Evolutionary conservation across 2,329 filamentous ascomycete species (phyloP).

Genomic region (Sordariomycetes sp.): DNA sequence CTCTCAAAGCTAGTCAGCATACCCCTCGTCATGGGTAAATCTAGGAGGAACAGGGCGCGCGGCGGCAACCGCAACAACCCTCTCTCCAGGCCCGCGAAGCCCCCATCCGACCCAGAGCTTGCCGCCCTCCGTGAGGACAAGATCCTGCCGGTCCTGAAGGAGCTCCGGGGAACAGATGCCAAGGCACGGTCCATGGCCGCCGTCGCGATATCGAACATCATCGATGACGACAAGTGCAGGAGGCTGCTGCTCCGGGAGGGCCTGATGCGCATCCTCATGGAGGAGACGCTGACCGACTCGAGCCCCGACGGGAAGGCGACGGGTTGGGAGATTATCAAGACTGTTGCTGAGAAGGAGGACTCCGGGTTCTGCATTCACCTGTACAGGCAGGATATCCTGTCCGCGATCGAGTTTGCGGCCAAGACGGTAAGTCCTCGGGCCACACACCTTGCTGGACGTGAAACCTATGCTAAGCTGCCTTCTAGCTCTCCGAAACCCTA

Average conservation of each 20-base stretch:
- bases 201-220: slow-evolving; percentile 44
- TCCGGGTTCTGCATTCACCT: slow-evolving; percentile 54
- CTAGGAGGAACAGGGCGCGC: slow-evolving; percentile 37
- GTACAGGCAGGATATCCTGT: slow-evolving; percentile 46
- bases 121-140: slow-evolving; percentile 47
- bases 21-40: slow-evolving; percentile 39
- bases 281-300: slow-evolving; percentile 49
- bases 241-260: slow-evolving; percentile 55
- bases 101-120: slow-evolving; percentile 49
- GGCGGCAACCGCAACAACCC: slow-evolving; percentile 37
- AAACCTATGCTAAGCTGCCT: not conserved
- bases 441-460: not conserved
- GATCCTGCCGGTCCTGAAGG: slow-evolving; percentile 48
- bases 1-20: not conserved
- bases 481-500: slow-evolving; percentile 29
- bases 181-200: slow-evolving; percentile 47
- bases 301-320: slow-evolving; percentile 49
- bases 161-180: slow-evolving; percentile 44
- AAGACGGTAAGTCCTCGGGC: slow-evolving; percentile 29
- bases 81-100: slow-evolving; percentile 43
- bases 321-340: slow-evolving; percentile 53
- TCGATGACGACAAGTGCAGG: slow-evolving; percentile 46
- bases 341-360: slow-evolving; percentile 50
- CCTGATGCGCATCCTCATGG: slow-evolving; percentile 48
- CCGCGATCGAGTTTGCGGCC: slow-evolving; percentile 43